phyloP scores from a whole-genome alignment of 306 rosid species.

The Castanea mollissima region DNA sequence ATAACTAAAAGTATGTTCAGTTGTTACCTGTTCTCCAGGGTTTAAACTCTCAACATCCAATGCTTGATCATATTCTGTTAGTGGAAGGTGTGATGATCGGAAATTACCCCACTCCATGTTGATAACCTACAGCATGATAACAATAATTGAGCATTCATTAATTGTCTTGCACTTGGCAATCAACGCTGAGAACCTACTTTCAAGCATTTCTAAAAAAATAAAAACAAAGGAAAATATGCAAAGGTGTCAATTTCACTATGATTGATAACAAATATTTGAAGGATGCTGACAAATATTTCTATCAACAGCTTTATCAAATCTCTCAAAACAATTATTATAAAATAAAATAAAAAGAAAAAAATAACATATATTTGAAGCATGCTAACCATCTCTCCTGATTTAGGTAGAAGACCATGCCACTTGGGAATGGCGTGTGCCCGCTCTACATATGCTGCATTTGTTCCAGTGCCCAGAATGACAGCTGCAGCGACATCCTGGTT shows the following conservation, averaged over 20 bases:
- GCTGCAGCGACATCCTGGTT: conserved; percentile 80
- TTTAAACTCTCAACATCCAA: conserved; percentile 80
- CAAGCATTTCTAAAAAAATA: neutral
- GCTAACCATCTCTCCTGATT: conserved; percentile 92
- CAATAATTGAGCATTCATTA: neutral
- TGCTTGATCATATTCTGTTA: conserved; percentile 76
- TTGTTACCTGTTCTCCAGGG: conserved; percentile 92
- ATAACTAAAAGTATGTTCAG: conserved; percentile 2
- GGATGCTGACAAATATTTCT: conserved; percentile 2
- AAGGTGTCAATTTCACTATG: neutral
- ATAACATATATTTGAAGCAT: conserved; percentile 2
- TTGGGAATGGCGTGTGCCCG: conserved; percentile 88
- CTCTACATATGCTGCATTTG: conserved; percentile 96
- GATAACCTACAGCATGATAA: conserved; percentile 59
- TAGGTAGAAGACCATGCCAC: conserved; percentile 81
- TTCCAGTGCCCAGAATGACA: conserved; percentile 96
- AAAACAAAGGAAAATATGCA: neutral
- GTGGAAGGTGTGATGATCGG: conserved; percentile 82
- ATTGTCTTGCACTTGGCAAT: neutral
- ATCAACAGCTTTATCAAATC: no score
- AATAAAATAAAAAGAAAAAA: no score
- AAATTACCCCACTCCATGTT: conserved; percentile 99
- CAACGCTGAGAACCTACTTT: neutral
- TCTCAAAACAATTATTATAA: no score
- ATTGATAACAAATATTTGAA: conserved; percentile 7